These are phyloP conservation scores for Metschnikowia bowlesiae DNA, from an alignment of 805 yeast species.

Conservation along the genomic window DNA sequence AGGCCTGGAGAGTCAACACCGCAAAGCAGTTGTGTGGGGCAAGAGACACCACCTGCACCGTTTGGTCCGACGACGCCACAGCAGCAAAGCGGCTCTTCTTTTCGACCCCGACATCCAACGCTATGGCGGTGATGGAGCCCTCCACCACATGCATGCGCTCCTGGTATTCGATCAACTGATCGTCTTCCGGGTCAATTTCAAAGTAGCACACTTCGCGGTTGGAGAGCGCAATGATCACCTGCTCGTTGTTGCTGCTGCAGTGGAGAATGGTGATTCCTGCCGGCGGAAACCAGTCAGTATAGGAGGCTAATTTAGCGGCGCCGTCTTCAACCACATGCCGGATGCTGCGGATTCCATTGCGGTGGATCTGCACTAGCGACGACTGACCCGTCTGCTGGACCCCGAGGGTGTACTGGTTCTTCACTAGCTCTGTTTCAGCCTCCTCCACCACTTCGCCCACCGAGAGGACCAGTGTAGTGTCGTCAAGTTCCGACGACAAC, in stretches of 20 bases:
- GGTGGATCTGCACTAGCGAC: constrained; percentile 69
- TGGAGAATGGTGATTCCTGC: constrained; percentile 59
- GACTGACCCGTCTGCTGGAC: constrained; percentile 62
- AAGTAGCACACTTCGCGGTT: constrained; percentile 77
- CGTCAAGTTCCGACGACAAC: constrained; percentile 50
- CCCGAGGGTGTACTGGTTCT: constrained; percentile 56
- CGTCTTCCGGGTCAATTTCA: constrained; percentile 59
- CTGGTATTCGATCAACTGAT: constrained; percentile 66
- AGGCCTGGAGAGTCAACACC: constrained; percentile 57
- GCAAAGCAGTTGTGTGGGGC: constrained; percentile 58
- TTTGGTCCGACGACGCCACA: constrained; percentile 66
- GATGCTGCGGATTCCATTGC: constrained; percentile 62
- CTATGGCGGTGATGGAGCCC: constrained; percentile 45
- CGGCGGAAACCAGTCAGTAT: constrained; percentile 76
- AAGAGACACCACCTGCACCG: constrained; percentile 64
- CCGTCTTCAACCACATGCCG: constrained; percentile 15
- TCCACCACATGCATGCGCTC: constrained; percentile 53
- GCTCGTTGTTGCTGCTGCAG: constrained; percentile 63
- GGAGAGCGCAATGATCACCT: constrained; percentile 66
- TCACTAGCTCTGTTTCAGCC: constrained; percentile 60
- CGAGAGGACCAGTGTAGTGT: constrained; percentile 66
- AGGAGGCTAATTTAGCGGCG: neutral
- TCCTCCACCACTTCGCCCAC: constrained; percentile 81
- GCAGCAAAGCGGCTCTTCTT: constrained; percentile 56
- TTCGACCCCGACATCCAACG: constrained; percentile 44